A percentile compares a stretch with the other conserved stretches of the same genome.
phyloP scores from a whole-genome alignment of 371 early-diverging fungal species.

The Batkoa obscura region DNA sequence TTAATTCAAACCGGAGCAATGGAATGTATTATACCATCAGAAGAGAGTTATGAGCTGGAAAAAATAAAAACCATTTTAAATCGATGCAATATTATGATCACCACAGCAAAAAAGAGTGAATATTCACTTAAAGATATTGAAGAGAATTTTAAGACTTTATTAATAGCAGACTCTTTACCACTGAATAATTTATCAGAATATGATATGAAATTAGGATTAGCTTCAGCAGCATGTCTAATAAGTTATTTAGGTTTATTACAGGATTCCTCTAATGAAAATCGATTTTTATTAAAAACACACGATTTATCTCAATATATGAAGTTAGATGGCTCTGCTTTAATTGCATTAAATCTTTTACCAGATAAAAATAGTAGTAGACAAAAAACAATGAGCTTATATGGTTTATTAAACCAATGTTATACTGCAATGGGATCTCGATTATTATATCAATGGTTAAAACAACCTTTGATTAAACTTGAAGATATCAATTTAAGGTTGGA shows the following conservation, averaged over 20 bases:
- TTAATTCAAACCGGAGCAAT: slow-evolving; percentile 80
- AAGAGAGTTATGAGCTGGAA: slow-evolving; percentile 37
- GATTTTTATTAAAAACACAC: slow-evolving; percentile 39
- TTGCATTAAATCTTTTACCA: slow-evolving; percentile 74
- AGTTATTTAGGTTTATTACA: slow-evolving; percentile 19
- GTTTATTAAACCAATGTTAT: slow-evolving; percentile 66
- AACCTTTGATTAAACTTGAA: slow-evolving; percentile 58
- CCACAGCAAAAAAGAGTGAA: slow-evolving; percentile 11
- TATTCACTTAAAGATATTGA: neutral
- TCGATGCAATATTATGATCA: slow-evolving; percentile 54
- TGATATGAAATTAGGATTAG: no score
- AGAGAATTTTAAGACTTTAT: slow-evolving; percentile 6
- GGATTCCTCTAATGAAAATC: slow-evolving; percentile 53
- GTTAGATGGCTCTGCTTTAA: slow-evolving; percentile 76
- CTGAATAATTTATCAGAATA: slow-evolving; percentile 39
- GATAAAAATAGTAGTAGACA: slow-evolving; percentile 11
- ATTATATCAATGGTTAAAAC: slow-evolving; percentile 83
- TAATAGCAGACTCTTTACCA: slow-evolving; percentile 59
- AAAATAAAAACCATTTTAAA: slow-evolving; percentile 47
- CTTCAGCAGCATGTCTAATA: no score
- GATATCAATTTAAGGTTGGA: slow-evolving; percentile 50
- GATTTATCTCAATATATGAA: slow-evolving; percentile 81
- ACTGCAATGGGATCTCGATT: slow-evolving; percentile 81
- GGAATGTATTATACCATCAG: slow-evolving; percentile 59
- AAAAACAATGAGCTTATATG: slow-evolving; percentile 62